These are phyloP conservation scores for Symbiodinium natans DNA, from an alignment of 73 alveolate genomes.

Conservation along the genomic window DNA sequence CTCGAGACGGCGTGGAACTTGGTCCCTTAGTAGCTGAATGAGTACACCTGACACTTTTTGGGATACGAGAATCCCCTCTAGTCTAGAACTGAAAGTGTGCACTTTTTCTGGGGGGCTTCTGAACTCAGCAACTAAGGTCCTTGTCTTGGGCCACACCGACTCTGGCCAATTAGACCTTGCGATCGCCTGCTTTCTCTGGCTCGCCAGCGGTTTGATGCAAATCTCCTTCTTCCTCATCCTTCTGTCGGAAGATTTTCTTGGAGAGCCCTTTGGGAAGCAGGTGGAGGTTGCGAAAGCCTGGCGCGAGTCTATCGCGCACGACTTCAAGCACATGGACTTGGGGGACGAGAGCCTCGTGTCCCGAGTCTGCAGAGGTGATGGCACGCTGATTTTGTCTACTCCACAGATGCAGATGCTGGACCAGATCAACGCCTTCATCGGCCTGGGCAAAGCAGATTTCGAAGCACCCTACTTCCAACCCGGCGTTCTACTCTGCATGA, in stretches of 20 bases:
- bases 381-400: background rate
- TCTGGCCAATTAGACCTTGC: background rate
- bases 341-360: background rate
- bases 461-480: background rate
- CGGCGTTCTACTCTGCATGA: background rate
- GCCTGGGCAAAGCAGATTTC: background rate
- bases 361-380: background rate
- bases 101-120: too few relatives aligned
- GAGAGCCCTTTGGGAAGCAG: too few relatives aligned
- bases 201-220: background rate
- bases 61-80: too few relatives aligned
- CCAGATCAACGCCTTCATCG: background rate
- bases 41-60: too few relatives aligned
- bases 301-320: background rate
- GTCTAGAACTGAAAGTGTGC: too few relatives aligned
- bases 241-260: too few relatives aligned
- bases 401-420: background rate
- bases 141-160: background rate
- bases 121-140: too few relatives aligned
- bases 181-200: background rate
- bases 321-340: background rate
- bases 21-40: too few relatives aligned
- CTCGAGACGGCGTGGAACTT: too few relatives aligned
- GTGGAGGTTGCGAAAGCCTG: background rate
- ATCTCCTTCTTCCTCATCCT: background rate